Conservation (phyloP, 2,329 filamentous ascomycete genomes). For the Plectosphaerella cucumerina region DNA sequence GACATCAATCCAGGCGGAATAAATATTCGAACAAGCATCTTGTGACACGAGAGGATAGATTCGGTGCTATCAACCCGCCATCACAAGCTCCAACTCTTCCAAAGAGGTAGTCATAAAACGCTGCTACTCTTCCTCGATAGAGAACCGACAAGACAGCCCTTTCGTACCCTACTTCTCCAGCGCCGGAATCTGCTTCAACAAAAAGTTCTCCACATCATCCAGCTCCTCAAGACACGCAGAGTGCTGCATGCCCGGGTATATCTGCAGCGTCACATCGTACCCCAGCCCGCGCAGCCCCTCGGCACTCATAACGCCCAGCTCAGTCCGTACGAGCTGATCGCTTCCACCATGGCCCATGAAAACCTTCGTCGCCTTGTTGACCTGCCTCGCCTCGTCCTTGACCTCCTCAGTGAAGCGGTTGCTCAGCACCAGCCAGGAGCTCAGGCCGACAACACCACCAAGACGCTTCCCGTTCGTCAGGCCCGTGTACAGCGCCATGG, state of each 20-base stretch:
- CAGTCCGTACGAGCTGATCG: conserved; percentile 68
- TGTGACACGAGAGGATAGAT: too few relatives aligned
- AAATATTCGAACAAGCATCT: too few relatives aligned
- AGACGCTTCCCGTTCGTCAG: conserved; percentile 71
- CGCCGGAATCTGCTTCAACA: conserved; percentile 42
- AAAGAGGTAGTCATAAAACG: too few relatives aligned
- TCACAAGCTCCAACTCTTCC: too few relatives aligned
- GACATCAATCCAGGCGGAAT: too few relatives aligned
- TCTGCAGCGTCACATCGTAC: conserved; percentile 69
- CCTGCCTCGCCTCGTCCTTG: conserved; percentile 28
- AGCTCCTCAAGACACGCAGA: conserved; percentile 75
- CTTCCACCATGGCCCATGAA: conserved; percentile 84
- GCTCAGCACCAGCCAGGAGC: conserved; percentile 71
- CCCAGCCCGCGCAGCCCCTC: conserved; percentile 65
- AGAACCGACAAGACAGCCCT: too few relatives aligned
- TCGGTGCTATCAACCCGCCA: too few relatives aligned
- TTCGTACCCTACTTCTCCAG: not conserved
- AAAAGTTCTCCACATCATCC: conserved; percentile 68
- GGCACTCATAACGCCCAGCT: conserved; percentile 65
- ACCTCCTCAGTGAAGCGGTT: conserved; percentile 38
- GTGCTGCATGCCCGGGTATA: conserved; percentile 72
- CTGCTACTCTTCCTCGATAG: too few relatives aligned
- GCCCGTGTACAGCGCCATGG: conserved; percentile 78
- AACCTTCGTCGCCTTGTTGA: conserved; percentile 73
- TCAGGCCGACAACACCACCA: conserved; percentile 83